Evolutionary conservation across 1,139 yeast genomes (phyloP).

Genomic region (Candida glucosophila): DNA sequence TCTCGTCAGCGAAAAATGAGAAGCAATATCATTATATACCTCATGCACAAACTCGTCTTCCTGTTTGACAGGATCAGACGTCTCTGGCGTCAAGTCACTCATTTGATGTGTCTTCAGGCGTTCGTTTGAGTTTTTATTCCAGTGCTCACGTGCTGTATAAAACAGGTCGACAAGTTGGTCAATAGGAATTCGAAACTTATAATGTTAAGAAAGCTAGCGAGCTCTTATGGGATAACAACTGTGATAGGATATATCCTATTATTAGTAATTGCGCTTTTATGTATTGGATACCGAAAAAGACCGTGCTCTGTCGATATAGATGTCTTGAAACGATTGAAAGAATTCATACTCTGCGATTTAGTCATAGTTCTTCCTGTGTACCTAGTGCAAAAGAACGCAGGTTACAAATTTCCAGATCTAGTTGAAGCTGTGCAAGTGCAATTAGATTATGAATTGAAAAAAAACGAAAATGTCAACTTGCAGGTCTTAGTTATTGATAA

Average conservation of each 20-base stretch:
- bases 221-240: too few relatives aligned
- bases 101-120: too few relatives aligned
- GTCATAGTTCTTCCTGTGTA: constrained; percentile 17
- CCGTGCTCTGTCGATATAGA: too few relatives aligned
- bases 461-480: constrained; percentile 7
- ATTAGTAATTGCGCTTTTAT: too few relatives aligned
- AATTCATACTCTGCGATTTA: constrained; percentile 1
- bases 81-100: too few relatives aligned
- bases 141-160: too few relatives aligned
- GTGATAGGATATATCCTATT: too few relatives aligned
- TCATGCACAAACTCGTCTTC: constrained; percentile 79
- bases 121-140: too few relatives aligned
- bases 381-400: constrained; percentile 29
- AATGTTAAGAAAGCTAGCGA: too few relatives aligned
- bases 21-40: constrained; percentile 86
- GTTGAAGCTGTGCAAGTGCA: constrained; percentile 35
- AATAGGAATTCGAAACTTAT: too few relatives aligned
- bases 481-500: constrained; percentile 13
- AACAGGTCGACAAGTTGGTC: too few relatives aligned
- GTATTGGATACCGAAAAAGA: too few relatives aligned
- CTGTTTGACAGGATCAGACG: constrained; percentile 40
- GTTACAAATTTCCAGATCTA: constrained; percentile 41
- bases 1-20: constrained; percentile 87
- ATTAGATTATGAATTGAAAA: constrained; percentile 15
- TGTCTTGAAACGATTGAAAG: not conserved